A percentile compares a stretch with the other conserved stretches of the same genome.
phyloP scores from a whole-genome alignment of 768 basidiomycete species.

The Kwoniella pini region DNA sequence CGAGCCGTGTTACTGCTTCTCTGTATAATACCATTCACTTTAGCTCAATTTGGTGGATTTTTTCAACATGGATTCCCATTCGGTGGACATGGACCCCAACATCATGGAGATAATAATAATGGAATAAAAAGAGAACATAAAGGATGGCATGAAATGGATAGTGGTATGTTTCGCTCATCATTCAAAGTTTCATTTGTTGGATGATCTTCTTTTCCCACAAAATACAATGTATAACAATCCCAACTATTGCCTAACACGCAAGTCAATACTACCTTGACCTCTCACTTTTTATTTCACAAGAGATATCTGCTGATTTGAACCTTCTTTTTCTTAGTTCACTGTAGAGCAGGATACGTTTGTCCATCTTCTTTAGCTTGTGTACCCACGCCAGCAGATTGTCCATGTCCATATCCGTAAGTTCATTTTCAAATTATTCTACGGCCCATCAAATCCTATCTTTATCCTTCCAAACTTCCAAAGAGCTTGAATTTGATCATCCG shows the following conservation, averaged over 20 bases:
- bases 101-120: slow-evolving; percentile 5
- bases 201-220: not conserved
- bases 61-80: slow-evolving; percentile 33
- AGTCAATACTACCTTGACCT: not conserved
- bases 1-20: not conserved
- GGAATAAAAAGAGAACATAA: slow-evolving; percentile 7
- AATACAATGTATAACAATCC: too few species aligned
- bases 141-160: slow-evolving; percentile 26
- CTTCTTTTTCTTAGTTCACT: slow-evolving; percentile 32
- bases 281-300: not conserved
- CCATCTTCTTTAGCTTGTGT: slow-evolving; percentile 46
- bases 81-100: slow-evolving; percentile 13
- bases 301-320: not conserved
- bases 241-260: too few species aligned
- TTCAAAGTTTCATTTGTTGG: not conserved
- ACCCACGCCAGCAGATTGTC: slow-evolving; percentile 47
- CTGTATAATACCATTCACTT: not conserved
- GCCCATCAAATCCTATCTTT: too few species aligned
- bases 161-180: slow-evolving; percentile 11
- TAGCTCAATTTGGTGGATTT: slow-evolving; percentile 24
- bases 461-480: too few species aligned
- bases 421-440: too few species aligned
- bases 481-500: too few species aligned
- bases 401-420: slow-evolving; percentile 51
- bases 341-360: slow-evolving; percentile 47